phyloP scores from a whole-genome alignment of 129 eudicot species.

The Chrysanthemum seticuspe region DNA sequence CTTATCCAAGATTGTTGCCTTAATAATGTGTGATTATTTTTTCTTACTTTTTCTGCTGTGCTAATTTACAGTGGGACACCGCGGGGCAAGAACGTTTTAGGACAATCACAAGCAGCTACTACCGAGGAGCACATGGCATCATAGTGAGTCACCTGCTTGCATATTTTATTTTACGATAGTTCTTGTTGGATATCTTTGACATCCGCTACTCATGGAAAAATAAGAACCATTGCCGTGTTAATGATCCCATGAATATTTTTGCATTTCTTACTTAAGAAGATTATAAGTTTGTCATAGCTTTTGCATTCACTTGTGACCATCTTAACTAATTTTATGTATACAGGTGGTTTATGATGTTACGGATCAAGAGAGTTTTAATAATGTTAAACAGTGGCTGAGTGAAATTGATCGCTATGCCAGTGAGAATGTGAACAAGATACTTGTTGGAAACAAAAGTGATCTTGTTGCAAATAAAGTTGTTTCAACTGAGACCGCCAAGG shows the following conservation, averaged over 20 bases:
- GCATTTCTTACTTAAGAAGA: not conserved
- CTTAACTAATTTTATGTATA: not conserved
- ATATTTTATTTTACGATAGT: too few species aligned
- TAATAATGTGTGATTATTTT: not conserved
- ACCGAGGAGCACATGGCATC: conserved; percentile 49
- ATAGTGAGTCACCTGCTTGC: conserved; percentile 28
- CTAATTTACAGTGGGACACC: conserved; percentile 42
- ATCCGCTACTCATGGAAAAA: too few species aligned
- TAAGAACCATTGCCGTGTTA: too few species aligned
- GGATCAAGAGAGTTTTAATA: conserved; percentile 88
- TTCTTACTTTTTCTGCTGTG: not conserved
- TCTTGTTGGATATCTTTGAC: not conserved
- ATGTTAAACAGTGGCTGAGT: conserved; percentile 96
- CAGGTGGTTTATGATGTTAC: conserved; percentile 97
- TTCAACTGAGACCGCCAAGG: conserved; percentile 79
- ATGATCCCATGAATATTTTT: too few species aligned
- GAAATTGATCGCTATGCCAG: conserved; percentile 96
- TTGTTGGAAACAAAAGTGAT: conserved; percentile 91
- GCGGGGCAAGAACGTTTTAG: conserved; percentile 51
- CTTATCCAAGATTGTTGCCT: conserved; percentile 10
- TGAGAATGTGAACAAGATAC: conserved; percentile 92
- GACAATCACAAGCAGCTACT: conserved; percentile 48
- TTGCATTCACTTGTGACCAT: not conserved
- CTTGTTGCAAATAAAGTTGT: conserved; percentile 71
- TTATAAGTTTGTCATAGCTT: not conserved